Base-by-base conservation (phyloP, 2,329 filamentous ascomycete genomes). In the Fusarium austroafricanum region DNA sequence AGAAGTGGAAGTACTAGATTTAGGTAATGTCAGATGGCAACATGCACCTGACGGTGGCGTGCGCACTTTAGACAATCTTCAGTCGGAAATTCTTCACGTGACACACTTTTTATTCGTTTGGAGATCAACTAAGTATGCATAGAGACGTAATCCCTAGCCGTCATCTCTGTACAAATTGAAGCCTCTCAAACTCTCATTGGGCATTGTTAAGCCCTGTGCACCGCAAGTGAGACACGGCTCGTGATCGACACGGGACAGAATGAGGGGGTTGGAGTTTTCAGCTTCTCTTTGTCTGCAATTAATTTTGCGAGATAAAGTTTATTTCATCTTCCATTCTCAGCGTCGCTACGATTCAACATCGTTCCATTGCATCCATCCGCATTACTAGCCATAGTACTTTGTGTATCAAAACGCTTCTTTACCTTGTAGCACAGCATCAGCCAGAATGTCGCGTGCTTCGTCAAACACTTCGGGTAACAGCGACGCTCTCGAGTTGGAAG, bases 401-500 rank as follows among this genome's bases (percentile, higher is more conserved):
- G 7, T 26, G 11, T 6, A 2, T 10, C 5, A 4, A 14, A 10
- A 14, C 23, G 4, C 9, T 5, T 29, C 11, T 12, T 29, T 7
- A 23, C 15, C 7, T 37, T 15, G 35, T 21, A 15, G n/a, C 21
- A 23, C 21, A 23, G 21, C 4, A 10, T 1, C 35, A 10, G 5
- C 5, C 15, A 53, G 18, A 5, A 67, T 67, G 63, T 20, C 50
- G 26, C 31, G 18, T 5, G 18, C 20, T 9, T 52, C 60, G 0
- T 18, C 43, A 5, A 52, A 33, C 20, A 28, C 31, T 2, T 33
- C n/a, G 0, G 35, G 31, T 14, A 66, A 61, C 7, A 38, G 38
- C 26, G 75, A 77, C 51, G 69, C 73, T 10, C 66, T 75, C 6
- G 75, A 77, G 55, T 70, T 77, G 2, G 74, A 77, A 50, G 75